phyloP scores from a whole-genome alignment of 2,329 filamentous ascomycete genomes.

The Colletotrichum sansevieriae region DNA sequence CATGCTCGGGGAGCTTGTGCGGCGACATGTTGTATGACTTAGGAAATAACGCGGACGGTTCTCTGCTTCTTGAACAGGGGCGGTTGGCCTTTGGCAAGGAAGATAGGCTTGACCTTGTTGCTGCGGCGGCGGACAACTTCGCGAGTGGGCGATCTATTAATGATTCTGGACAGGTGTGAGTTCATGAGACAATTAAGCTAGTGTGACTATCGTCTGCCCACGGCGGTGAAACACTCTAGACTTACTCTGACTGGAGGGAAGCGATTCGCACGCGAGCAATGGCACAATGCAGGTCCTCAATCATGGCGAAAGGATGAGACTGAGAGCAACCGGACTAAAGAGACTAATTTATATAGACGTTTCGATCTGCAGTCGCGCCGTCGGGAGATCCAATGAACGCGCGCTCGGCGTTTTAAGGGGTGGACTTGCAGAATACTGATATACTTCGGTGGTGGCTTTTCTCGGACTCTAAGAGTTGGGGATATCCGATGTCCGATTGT shows the following conservation, averaged over 20 bases:
- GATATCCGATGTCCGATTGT: slow-evolving; percentile 49
- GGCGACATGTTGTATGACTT: slow-evolving; percentile 47
- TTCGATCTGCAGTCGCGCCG: slow-evolving; percentile 25
- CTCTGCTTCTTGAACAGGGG: slow-evolving; percentile 51
- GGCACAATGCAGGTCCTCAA: slow-evolving; percentile 57
- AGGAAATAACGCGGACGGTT: slow-evolving; percentile 47
- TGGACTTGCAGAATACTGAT: slow-evolving; percentile 36
- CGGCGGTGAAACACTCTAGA: slow-evolving; percentile 28
- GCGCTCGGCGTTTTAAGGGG: slow-evolving; percentile 33
- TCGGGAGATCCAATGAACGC: slow-evolving; percentile 28
- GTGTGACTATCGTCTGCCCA: background rate
- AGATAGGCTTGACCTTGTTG: slow-evolving; percentile 46
- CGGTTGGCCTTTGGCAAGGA: slow-evolving; percentile 42
- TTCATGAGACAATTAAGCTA: background rate
- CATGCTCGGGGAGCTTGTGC: slow-evolving; percentile 43
- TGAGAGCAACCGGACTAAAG: slow-evolving; percentile 11
- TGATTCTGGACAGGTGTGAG: slow-evolving; percentile 16
- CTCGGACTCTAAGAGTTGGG: slow-evolving; percentile 45
- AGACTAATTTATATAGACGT: slow-evolving; percentile 29
- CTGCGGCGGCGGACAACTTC: slow-evolving; percentile 45
- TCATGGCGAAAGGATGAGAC: slow-evolving; percentile 46
- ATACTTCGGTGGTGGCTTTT: slow-evolving; percentile 33
- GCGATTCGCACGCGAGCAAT: slow-evolving; percentile 63
- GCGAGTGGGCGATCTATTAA: slow-evolving; percentile 20
- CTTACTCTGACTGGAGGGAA: slow-evolving; percentile 62